Evolutionary conservation across 169 alveolate species (phyloP), one percentile per base, ranked within the genome.

Genomic region (Neospora caninum): DNA sequence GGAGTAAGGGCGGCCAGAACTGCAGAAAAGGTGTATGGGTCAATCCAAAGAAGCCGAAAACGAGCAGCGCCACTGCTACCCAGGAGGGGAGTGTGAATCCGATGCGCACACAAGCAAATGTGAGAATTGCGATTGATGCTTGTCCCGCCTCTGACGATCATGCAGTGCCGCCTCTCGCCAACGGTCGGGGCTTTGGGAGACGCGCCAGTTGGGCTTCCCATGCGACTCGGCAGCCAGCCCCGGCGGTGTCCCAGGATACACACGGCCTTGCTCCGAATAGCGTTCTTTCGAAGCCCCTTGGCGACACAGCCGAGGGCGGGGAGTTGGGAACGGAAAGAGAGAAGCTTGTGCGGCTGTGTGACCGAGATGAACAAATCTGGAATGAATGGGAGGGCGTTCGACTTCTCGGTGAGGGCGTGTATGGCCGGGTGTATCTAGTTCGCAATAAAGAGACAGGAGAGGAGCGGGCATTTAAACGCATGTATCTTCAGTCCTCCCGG

Each of bases 351-450:
- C 73, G 83, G 18, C 54, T 91, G n/a, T 82, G 83, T 20, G 84
- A 91, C 36, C 78, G 73, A 20, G 94, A 91, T 36, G 94, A 91
- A 31, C 89, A 91, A 7, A 91, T 91, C 69, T 93, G 95, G 95
- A 80, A 78, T n/a, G 87, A 69, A 34, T 83, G 91, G 91, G 92
- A 87, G 36, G 94, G 95, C 10, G 41, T 58, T 22, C 41, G 92
- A 6, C 43, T 93, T 2, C 88, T 93, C 38, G 95, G 95, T 29
- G 95, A 93, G 64, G 95, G 95, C 36, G 92, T 87, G 34, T 93
- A 93, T 36, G 95, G 95, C 36, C 84, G 94, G 29, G 95, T 93
- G 2, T 93, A 93, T 43, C 20, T 58, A 13, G 92, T 93, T 22
- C 73, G 67, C 43, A 41, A 88, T 53, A 89, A 43, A 73, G 45